Evolutionary conservation across 2,329 filamentous ascomycete species (phyloP).

Genomic region (Chaetomium globosum): DNA sequence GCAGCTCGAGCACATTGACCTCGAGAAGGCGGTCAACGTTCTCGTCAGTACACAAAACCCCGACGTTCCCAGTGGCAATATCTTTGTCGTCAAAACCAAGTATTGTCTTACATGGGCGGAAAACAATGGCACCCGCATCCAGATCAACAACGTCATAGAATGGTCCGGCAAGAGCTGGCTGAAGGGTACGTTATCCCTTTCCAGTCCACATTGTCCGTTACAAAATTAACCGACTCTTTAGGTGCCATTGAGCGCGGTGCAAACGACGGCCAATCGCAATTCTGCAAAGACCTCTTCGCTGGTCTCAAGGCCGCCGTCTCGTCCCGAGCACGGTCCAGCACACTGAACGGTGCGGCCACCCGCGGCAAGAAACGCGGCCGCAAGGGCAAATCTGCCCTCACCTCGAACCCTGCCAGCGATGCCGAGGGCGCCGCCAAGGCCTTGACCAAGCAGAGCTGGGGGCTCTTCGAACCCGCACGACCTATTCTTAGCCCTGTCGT

Average conservation of each 20-base stretch:
- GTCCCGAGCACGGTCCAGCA: slow-evolving; percentile 59
- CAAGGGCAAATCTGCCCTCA: slow-evolving; percentile 53
- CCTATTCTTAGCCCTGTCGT: slow-evolving; percentile 68
- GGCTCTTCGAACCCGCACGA: slow-evolving; percentile 76
- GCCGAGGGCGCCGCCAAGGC: slow-evolving; percentile 47
- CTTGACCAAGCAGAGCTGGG: slow-evolving; percentile 64
- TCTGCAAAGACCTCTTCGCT: slow-evolving; percentile 77
- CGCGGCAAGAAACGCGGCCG: slow-evolving; percentile 64
- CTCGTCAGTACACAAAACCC: slow-evolving; percentile 83
- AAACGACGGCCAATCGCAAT: slow-evolving; percentile 82
- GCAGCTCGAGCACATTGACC: slow-evolving; percentile 78
- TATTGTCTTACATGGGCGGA: slow-evolving; percentile 95
- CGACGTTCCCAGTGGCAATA: slow-evolving; percentile 90
- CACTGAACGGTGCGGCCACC: slow-evolving; percentile 48
- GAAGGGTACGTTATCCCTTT: slow-evolving; percentile 66
- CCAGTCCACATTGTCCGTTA: slow-evolving; percentile 1
- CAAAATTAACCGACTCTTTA: slow-evolving; percentile 43
- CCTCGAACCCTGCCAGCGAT: slow-evolving; percentile 48
- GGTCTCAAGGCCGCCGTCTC: slow-evolving; percentile 73
- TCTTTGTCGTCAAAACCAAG: slow-evolving; percentile 88
- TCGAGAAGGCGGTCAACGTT: slow-evolving; percentile 85
- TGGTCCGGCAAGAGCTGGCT: slow-evolving; percentile 99
- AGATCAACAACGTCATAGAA: slow-evolving; percentile 88
- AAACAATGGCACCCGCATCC: slow-evolving; percentile 78
- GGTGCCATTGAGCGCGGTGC: slow-evolving; percentile 95